Conservation (phyloP, 202 grass and related monocot genomes). For the Setaria italica region DNA sequence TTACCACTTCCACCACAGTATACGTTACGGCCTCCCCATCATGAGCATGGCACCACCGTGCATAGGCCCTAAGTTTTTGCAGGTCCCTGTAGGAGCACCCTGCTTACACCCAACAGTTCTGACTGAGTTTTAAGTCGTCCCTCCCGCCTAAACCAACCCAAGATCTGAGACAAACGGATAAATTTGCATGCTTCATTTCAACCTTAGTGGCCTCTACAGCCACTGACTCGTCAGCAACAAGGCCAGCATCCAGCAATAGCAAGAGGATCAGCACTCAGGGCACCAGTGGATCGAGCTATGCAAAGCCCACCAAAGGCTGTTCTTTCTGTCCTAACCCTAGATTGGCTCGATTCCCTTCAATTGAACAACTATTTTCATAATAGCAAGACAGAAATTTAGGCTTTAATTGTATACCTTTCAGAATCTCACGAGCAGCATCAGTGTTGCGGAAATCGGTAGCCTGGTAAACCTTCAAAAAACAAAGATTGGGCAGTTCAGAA, state of each 20-base stretch:
- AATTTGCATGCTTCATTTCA: neutral
- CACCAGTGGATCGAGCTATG: neutral
- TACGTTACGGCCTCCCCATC: neutral
- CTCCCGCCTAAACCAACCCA: neutral
- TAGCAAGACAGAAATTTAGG: constrained; percentile 18
- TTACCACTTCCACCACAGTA: neutral
- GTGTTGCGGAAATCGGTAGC: constrained; percentile 53
- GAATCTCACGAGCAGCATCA: constrained; percentile 56
- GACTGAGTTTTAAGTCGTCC: neutral
- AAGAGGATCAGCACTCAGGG: neutral
- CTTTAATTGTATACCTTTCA: constrained; percentile 53
- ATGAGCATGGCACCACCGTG: neutral
- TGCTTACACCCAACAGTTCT: neutral
- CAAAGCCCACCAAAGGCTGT: neutral
- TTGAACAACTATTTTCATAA: neutral
- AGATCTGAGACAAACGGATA: neutral
- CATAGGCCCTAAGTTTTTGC: neutral
- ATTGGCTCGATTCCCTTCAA: neutral
- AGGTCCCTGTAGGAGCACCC: neutral
- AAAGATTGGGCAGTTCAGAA: constrained; percentile 37
- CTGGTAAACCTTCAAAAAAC: constrained; percentile 46
- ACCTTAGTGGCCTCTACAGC: neutral
- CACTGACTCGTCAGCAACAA: neutral
- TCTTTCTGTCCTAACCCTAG: neutral
- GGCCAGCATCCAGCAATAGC: neutral